phyloP scores from a whole-genome alignment of 352 stramenopile species.

The Globisporangium nodosum region DNA sequence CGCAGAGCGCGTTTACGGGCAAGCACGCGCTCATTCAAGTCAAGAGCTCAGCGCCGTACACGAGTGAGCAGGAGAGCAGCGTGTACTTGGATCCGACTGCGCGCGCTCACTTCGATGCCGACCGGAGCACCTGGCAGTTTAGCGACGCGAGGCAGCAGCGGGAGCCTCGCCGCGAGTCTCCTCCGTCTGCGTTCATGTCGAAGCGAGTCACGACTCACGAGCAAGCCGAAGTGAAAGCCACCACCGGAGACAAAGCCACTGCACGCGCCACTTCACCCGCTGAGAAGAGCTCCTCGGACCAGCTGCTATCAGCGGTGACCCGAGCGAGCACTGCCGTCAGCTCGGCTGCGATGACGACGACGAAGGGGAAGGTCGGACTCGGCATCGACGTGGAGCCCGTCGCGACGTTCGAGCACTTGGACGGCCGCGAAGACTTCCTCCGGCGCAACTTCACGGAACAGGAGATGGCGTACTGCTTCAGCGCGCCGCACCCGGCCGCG shows the following conservation, averaged over 20 bases:
- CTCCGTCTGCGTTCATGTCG: background rate
- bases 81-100: conserved; percentile 84
- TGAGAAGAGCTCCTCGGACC: conserved; percentile 1
- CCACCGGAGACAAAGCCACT: conserved; percentile 7
- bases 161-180: background rate
- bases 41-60: conserved; percentile 82
- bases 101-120: conserved; percentile 67
- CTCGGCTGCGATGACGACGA: conserved; percentile 19
- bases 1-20: conserved; percentile 68
- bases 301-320: background rate
- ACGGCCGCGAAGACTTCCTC: conserved; percentile 79
- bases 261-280: conserved; percentile 1
- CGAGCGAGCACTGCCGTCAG: background rate
- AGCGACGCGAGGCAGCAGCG: conserved; percentile 11
- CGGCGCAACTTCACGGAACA: conserved; percentile 86
- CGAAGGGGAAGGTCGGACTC: conserved; percentile 47
- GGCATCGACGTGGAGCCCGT: conserved; percentile 83
- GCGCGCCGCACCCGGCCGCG: conserved; percentile 65
- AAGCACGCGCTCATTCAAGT: conserved; percentile 75
- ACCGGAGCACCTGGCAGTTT: conserved; percentile 71
- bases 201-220: background rate
- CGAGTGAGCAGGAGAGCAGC: conserved; percentile 66
- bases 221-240: background rate
- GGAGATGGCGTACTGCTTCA: conserved; percentile 84
- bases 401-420: conserved; percentile 74